Evolutionary conservation across 2,329 filamentous ascomycete species (phyloP).

Genomic region (Dryadomyces quercus-mongolicae): DNA sequence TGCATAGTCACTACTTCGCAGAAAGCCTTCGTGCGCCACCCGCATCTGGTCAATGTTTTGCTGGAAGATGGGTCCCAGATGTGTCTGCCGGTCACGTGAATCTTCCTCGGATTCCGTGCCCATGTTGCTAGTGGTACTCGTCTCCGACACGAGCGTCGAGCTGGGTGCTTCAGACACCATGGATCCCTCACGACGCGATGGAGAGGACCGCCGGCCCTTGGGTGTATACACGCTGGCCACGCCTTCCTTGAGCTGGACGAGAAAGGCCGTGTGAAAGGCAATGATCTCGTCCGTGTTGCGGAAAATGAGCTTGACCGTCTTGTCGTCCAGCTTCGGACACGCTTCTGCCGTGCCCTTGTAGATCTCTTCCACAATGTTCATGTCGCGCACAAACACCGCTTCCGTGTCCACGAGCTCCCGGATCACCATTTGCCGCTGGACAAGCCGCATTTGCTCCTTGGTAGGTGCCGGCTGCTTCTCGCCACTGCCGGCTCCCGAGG

Average conservation of each 20-base stretch:
- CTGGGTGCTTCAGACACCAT: constrained; percentile 17
- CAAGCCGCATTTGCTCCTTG: constrained; percentile 58
- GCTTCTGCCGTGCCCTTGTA: constrained; percentile 88
- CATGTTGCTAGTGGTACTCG: constrained; percentile 2
- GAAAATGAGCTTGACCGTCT: constrained; percentile 84
- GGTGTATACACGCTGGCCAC: constrained; percentile 70
- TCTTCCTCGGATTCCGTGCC: constrained; percentile 29
- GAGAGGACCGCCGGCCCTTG: constrained; percentile 23
- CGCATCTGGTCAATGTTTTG: constrained; percentile 49
- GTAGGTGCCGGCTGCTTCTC: constrained; percentile 28
- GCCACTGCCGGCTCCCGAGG: not conserved
- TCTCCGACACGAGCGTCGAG: constrained; percentile 14
- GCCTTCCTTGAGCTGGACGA: constrained; percentile 68
- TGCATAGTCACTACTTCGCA: constrained; percentile 51
- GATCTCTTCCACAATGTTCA: constrained; percentile 96
- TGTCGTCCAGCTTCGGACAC: constrained; percentile 64
- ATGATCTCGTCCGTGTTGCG: constrained; percentile 88
- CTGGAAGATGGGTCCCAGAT: constrained; percentile 41
- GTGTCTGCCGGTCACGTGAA: constrained; percentile 37
- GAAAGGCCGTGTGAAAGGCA: constrained; percentile 69
- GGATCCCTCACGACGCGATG: constrained; percentile 15
- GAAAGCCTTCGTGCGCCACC: constrained; percentile 45
- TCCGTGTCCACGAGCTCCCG: constrained; percentile 92
- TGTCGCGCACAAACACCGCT: constrained; percentile 78
- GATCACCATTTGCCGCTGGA: constrained; percentile 71